Percentiles rank a stretch among this genome's conserved stretches.
Conservation (phyloP, 23 red algal species). For the Gracilaria vermiculophylla region DNA sequence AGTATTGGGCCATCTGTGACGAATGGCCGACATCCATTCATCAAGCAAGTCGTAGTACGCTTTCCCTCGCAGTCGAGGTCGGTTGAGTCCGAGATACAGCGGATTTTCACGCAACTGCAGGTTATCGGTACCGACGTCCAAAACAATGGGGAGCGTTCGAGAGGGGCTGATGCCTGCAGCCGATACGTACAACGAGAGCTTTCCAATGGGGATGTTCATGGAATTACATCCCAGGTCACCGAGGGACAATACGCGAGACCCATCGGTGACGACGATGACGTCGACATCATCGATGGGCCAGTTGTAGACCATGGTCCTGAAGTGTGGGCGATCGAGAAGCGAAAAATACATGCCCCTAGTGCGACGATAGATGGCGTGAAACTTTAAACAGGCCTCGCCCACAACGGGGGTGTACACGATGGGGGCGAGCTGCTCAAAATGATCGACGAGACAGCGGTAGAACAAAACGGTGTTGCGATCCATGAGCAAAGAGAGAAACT, state of each 20-base stretch:
- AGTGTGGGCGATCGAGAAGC: slow-evolving; percentile 67
- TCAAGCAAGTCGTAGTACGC: slow-evolving; percentile 89
- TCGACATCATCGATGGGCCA: slow-evolving; percentile 89
- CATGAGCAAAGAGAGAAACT: slow-evolving; percentile 77
- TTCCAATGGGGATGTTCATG: slow-evolving; percentile 94
- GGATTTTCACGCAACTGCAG: slow-evolving; percentile 77
- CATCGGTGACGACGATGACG: slow-evolving; percentile 97
- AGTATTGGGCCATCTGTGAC: slow-evolving; percentile 77
- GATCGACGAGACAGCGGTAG: slow-evolving; percentile 75
- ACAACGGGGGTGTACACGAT: slow-evolving; percentile 98
- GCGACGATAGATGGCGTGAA: slow-evolving; percentile 89
- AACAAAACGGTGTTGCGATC: slow-evolving; percentile 95
- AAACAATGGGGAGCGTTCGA: slow-evolving; percentile 78
- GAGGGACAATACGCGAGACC: slow-evolving; percentile 85
- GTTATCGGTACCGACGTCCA: slow-evolving; percentile 98
- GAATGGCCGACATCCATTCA: slow-evolving; percentile 89
- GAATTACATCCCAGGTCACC: slow-evolving; percentile 71
- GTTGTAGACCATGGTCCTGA: slow-evolving; percentile 92
- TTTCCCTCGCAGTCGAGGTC: slow-evolving; percentile 65
- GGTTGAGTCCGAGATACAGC: slow-evolving; percentile 84
- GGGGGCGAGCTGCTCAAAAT: slow-evolving; percentile 89
- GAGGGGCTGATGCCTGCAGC: slow-evolving; percentile 82
- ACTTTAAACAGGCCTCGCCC: slow-evolving; percentile 84
- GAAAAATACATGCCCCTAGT: slow-evolving; percentile 95
- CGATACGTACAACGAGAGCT: slow-evolving; percentile 88